A percentile compares a stretch with the other conserved stretches of the same genome.
phyloP scores from a whole-genome alignment of 148 eudicot species.

The Hydrangea macrophylla region DNA sequence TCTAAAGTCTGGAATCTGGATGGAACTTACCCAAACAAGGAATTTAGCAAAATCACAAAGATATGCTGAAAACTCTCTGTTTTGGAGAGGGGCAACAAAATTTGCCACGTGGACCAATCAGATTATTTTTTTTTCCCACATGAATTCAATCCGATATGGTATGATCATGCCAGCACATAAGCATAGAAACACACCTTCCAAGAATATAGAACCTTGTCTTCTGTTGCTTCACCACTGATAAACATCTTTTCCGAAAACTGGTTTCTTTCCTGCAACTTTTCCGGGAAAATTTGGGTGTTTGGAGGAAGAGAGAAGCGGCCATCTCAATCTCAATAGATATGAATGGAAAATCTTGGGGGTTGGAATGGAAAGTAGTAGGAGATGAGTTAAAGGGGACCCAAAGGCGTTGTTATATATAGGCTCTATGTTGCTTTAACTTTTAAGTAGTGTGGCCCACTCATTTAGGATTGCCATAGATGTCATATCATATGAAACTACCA shows the following conservation, averaged over 20 bases:
- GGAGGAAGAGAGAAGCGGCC: background rate
- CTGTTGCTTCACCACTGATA: background rate
- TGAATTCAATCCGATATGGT: background rate
- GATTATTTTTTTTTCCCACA: too few relatives aligned
- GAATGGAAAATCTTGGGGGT: background rate
- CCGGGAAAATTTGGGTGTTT: background rate
- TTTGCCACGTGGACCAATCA: too few relatives aligned
- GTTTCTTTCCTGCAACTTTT: background rate
- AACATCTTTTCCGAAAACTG: background rate
- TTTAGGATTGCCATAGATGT: conserved; percentile 2
- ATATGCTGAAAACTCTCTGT: too few relatives aligned
- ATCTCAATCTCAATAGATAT: too few relatives aligned
- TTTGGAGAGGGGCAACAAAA: too few relatives aligned
- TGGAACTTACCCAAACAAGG: too few relatives aligned
- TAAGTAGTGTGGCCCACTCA: background rate
- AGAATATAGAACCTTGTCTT: background rate
- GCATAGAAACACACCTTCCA: background rate
- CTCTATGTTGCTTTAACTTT: background rate
- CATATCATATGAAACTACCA: too few relatives aligned
- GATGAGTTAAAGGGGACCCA: background rate
- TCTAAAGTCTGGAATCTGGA: too few relatives aligned
- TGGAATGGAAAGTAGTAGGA: background rate
- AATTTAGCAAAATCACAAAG: too few relatives aligned
- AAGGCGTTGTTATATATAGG: background rate
- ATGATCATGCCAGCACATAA: background rate